A percentile compares a stretch with the other conserved stretches of the same genome.
Conservation (phyloP, 2,329 filamentous ascomycete species). For the Fusarium luffae region DNA sequence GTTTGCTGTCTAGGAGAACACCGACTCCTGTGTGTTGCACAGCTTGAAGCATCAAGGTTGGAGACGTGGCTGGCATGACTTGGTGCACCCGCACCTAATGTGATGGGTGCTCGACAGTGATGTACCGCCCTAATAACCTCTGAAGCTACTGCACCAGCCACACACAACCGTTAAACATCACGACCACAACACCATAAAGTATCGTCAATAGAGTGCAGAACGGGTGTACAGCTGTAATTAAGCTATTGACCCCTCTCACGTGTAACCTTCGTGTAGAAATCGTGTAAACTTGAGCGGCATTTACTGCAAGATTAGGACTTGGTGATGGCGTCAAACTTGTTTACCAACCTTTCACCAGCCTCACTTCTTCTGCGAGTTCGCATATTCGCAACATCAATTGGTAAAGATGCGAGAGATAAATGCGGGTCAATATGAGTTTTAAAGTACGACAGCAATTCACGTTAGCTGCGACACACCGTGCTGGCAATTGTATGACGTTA, state of each 20-base stretch:
- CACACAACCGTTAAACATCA: not conserved
- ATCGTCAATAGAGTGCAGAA: not conserved
- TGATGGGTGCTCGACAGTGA: not conserved
- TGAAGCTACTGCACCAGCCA: not conserved
- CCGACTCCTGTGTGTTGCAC: not conserved
- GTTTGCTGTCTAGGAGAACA: not conserved
- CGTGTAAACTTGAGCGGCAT: not conserved
- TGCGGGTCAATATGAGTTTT: not conserved
- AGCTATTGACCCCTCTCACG: not conserved
- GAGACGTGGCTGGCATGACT: not conserved
- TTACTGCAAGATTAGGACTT: not conserved
- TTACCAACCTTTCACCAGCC: not conserved
- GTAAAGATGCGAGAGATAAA: not conserved
- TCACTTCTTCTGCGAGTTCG: not conserved
- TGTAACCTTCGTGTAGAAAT: not conserved
- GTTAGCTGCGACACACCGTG: not conserved
- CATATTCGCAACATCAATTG: not conserved
- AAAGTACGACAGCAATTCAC: not conserved
- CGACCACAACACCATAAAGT: not conserved
- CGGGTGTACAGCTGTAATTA: not conserved
- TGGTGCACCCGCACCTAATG: not conserved
- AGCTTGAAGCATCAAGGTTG: not conserved
- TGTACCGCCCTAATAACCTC: not conserved
- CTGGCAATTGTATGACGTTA: not conserved
- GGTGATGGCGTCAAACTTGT: not conserved